Evolutionary conservation across 345 rosid genomes (phyloP).

Genomic region (Populus alba): DNA sequence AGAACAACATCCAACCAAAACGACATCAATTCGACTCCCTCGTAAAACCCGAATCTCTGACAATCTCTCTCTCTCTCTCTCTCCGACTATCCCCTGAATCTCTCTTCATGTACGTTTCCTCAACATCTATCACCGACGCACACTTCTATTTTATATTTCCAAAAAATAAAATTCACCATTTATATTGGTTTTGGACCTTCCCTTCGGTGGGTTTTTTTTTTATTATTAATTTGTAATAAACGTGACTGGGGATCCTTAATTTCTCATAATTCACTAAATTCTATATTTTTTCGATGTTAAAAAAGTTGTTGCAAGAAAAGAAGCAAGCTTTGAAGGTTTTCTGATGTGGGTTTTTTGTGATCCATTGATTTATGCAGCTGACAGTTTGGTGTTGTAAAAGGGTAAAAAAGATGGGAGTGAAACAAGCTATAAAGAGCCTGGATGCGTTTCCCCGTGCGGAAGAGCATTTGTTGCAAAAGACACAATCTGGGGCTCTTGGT

Average conservation of each 20-base stretch:
- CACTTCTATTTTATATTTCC: background rate
- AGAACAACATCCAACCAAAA: background rate
- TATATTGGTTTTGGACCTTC: background rate
- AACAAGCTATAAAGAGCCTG: slow-evolving; percentile 74
- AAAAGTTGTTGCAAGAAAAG: background rate
- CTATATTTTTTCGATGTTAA: background rate
- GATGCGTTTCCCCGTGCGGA: slow-evolving; percentile 98
- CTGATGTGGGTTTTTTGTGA: background rate
- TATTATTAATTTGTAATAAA: background rate
- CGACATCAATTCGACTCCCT: background rate
- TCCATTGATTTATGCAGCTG: background rate
- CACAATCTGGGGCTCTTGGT: slow-evolving; percentile 96
- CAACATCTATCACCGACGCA: background rate
- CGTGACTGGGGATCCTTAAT: background rate
- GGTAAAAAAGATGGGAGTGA: slow-evolving; percentile 54
- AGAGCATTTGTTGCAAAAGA: slow-evolving; percentile 88
- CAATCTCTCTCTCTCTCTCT: background rate
- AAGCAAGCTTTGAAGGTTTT: background rate
- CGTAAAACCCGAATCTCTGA: background rate
- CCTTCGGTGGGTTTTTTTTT: background rate
- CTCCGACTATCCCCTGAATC: background rate
- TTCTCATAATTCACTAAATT: background rate
- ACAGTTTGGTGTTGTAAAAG: background rate
- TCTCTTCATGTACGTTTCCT: background rate
- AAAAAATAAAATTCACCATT: background rate